Base-by-base conservation (phyloP, 2,329 filamentous ascomycete species). In the Pseudohalonectria lignicola region DNA sequence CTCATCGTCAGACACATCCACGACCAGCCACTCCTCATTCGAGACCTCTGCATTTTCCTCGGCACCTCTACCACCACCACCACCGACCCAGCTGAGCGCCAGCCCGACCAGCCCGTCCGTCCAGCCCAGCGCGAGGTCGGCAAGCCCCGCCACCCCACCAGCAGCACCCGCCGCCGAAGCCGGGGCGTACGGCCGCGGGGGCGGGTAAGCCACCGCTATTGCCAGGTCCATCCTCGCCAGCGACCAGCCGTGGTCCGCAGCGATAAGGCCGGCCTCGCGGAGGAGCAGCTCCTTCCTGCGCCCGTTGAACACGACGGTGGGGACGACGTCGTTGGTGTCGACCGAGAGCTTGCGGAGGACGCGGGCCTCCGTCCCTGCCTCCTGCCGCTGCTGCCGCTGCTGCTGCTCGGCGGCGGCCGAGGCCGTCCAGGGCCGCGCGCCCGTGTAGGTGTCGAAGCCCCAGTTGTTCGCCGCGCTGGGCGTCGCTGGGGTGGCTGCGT, bases 331-430 rank as follows among this genome's bases (percentile, higher is more conserved):
- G 23, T 41, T 37, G 7, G 31, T 12, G 39, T 41, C 39, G 20
- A 41, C 39, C 15, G 39, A 41, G 13, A 34, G 25, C 31, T 41
- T 41, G 35, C 39, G 39, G 15, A 34, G 31, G 6, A 41, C 18
- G n/a, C 31, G 34, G n/a, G 25, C 33, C 15, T 16, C 5, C 4
- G 15, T 17, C 5, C 36, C 28, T 3, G 11, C 11, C 2, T 16
- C 10, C 17, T n/a, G 10, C 9, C 13, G n/a, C 4, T 13, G 10
- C 19, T 34, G 17, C 17, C 31, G 19, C 17, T 19, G 16, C 17
- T 13, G 31, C 31, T 13, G 17, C 17, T 34, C 17, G 17, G 21
- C 15, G 18, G n/a, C 13, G 10, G 31, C 13, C 15, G 16, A 17
- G 7, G 30, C 15, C 5, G 19, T 15, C 15, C 15, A 3, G 15